Conservation (phyloP, 2,329 filamentous ascomycete genomes). For the Epichloe brachyelytri region DNA sequence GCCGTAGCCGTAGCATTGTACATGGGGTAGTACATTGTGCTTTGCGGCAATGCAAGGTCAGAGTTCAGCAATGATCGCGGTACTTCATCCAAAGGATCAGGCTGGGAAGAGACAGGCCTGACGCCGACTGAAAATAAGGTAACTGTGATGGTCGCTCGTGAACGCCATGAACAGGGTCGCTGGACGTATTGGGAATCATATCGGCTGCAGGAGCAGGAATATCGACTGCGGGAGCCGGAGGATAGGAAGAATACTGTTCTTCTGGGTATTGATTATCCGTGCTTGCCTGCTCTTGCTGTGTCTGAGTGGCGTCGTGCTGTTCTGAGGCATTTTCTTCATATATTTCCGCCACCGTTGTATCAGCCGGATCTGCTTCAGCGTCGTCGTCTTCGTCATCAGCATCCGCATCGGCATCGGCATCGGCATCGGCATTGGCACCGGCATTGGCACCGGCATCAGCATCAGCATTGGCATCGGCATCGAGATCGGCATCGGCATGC, state of each 20-base stretch:
- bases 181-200: constrained; percentile 1
- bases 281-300: constrained; percentile 5
- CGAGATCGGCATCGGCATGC: constrained; percentile 6
- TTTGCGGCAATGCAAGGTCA: constrained; percentile 10
- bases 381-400: constrained; percentile 8
- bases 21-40: constrained; percentile 10
- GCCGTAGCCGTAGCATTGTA: constrained; percentile 3
- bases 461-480: constrained; percentile 8
- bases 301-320: neutral
- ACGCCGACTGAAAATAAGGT: constrained; percentile 17
- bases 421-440: constrained; percentile 6
- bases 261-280: constrained; percentile 3
- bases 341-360: neutral
- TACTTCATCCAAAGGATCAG: constrained; percentile 7
- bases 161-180: constrained; percentile 10
- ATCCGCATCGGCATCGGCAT: neutral
- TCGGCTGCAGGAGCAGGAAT: constrained; percentile 14
- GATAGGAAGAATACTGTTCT: constrained; percentile 13
- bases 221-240: constrained; percentile 17
- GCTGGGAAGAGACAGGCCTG: constrained; percentile 14
- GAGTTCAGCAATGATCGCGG: neutral
- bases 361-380: constrained; percentile 9
- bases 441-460: constrained; percentile 4
- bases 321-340: constrained; percentile 6
- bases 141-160: constrained; percentile 9